Evolutionary conservation across 305 asterid species (phyloP).

Genomic region (Fraxinus sp.): DNA sequence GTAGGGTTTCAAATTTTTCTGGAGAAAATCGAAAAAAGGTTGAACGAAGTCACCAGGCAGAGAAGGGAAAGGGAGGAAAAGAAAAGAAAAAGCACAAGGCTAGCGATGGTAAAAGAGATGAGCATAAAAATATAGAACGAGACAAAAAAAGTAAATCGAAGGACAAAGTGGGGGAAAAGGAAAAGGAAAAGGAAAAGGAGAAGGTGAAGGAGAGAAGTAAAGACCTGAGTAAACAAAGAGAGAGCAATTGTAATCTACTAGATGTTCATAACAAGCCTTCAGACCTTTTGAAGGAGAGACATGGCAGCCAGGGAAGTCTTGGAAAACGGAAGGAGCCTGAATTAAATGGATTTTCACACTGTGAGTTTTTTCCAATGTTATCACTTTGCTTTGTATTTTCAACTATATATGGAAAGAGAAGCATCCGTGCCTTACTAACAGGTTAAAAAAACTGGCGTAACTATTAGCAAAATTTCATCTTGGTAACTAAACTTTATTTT

Average conservation of each 20-base stretch:
- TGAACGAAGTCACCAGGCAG: conserved; percentile 31
- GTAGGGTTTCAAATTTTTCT: conserved; percentile 25
- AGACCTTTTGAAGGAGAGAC: conserved; percentile 32
- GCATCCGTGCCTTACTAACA: background rate
- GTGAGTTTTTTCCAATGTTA: conserved; percentile 43
- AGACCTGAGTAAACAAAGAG: conserved; percentile 30
- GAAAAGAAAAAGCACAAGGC: conserved; percentile 32
- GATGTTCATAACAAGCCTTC: conserved; percentile 32
- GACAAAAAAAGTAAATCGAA: conserved; percentile 38
- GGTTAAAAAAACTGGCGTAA: background rate
- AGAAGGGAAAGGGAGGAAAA: conserved; percentile 34
- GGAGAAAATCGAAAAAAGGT: conserved; percentile 35
- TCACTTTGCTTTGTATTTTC: background rate
- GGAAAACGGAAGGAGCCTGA: conserved; percentile 45
- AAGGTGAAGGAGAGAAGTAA: conserved; percentile 29
- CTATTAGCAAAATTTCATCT: background rate
- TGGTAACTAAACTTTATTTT: background rate
- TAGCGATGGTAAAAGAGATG: conserved; percentile 32
- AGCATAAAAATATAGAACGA: conserved; percentile 34
- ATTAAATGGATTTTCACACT: conserved; percentile 46
- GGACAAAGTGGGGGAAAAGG: conserved; percentile 39
- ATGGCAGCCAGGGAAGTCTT: conserved; percentile 35
- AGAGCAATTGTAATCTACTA: conserved; percentile 27
- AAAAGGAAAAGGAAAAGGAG: conserved; percentile 30
- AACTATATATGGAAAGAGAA: background rate